Conservation (phyloP, 768 basidiomycete genomes). For the Serendipita indica region DNA sequence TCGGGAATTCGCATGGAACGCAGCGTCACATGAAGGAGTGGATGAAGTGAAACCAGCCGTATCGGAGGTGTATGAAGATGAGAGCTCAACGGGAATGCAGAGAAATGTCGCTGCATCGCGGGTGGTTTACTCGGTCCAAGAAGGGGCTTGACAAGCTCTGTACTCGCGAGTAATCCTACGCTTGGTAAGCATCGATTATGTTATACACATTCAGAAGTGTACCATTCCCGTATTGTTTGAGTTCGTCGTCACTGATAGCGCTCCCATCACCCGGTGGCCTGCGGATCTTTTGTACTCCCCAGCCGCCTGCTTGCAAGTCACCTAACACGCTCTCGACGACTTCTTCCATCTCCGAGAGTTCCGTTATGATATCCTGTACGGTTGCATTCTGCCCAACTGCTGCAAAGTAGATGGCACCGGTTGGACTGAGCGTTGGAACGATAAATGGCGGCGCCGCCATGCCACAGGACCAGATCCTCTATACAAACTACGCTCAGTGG, state of each 20-base stretch:
- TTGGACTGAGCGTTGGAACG: slow-evolving; percentile 45
- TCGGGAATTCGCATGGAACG: slow-evolving; percentile 58
- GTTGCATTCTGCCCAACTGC: slow-evolving; percentile 39
- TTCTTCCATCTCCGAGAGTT: slow-evolving; percentile 32
- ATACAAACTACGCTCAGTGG: neutral
- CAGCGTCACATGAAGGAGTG: slow-evolving; percentile 37
- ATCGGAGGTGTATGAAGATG: slow-evolving; percentile 52
- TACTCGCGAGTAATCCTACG: neutral
- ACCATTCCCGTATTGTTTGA: slow-evolving; percentile 54
- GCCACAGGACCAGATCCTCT: neutral
- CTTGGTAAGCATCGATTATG: neutral
- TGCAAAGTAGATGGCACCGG: slow-evolving; percentile 47
- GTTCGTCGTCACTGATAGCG: slow-evolving; percentile 57
- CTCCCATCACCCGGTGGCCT: slow-evolving; percentile 28
- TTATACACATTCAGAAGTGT: neutral
- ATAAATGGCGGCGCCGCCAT: slow-evolving; percentile 24
- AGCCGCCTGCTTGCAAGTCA: slow-evolving; percentile 40
- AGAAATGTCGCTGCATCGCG: slow-evolving; percentile 39
- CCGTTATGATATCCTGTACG: slow-evolving; percentile 44
- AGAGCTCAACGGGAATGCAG: slow-evolving; percentile 51
- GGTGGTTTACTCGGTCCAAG: slow-evolving; percentile 17
- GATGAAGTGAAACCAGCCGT: slow-evolving; percentile 58
- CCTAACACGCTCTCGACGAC: slow-evolving; percentile 42
- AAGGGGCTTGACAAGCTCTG: slow-evolving; percentile 6
- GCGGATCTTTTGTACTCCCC: slow-evolving; percentile 56